phyloP scores from a whole-genome alignment of 2,329 filamentous ascomycete species.

The Didymella keratinophila region DNA sequence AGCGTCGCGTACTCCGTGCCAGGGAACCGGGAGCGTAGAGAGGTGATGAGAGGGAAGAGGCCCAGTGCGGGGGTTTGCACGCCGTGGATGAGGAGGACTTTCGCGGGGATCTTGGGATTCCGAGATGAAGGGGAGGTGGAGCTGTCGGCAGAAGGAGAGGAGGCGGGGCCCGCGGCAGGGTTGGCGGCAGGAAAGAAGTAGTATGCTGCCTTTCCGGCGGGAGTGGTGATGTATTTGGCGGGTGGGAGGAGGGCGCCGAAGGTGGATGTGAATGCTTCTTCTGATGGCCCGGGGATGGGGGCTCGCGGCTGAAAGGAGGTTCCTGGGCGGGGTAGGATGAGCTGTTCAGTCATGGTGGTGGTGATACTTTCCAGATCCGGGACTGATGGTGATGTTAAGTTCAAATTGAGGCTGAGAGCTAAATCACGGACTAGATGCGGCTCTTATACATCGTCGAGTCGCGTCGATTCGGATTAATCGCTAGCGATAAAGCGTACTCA shows the following conservation, averaged over 20 bases:
- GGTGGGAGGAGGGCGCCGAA: conserved; percentile 54
- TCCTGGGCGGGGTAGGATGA: conserved; percentile 39
- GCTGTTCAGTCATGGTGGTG: not conserved
- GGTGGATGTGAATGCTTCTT: conserved; percentile 46
- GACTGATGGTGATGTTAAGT: no score
- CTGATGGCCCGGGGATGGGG: conserved; percentile 48
- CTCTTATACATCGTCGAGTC: no score
- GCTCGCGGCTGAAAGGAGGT: conserved; percentile 3
- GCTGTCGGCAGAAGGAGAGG: conserved; percentile 17
- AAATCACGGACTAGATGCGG: no score
- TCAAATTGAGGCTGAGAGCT: no score
- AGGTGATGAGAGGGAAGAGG: conserved; percentile 53
- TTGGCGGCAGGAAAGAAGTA: conserved; percentile 47
- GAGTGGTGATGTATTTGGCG: conserved; percentile 46
- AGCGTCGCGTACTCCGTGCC: conserved; percentile 53
- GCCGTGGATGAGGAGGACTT: conserved; percentile 60
- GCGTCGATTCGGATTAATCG: no score
- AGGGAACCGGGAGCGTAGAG: conserved; percentile 49
- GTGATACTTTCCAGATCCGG: no score
- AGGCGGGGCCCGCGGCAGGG: conserved; percentile 43
- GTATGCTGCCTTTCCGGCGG: conserved; percentile 52
- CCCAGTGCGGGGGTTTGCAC: conserved; percentile 61
- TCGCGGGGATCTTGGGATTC: conserved; percentile 16
- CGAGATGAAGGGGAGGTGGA: conserved; percentile 15
- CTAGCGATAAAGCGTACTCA: no score